Evolutionary conservation across 2,329 filamentous ascomycete genomes (phyloP), one percentile per base, ranked within the genome.

Genomic region (Paracoccidioides brasiliensis): DNA sequence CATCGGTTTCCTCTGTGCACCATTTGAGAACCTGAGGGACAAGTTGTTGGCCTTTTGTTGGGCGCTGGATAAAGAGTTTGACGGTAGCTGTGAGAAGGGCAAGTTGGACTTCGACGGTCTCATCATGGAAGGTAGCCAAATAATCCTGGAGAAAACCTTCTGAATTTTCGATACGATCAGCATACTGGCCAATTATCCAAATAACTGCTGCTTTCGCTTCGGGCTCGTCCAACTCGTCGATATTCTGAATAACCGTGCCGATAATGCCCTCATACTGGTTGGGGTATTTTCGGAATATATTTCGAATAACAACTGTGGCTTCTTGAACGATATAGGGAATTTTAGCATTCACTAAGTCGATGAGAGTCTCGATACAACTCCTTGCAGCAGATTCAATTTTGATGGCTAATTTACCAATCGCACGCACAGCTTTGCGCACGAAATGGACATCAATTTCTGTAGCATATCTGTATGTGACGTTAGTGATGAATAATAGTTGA

Each of bases 241-340:
- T 81, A 64, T 98, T 91, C 69, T 96, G 90, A 72, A 94, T 97
- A 0, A 98, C 79, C 0, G 90, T 94, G 52, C 88, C 85, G 66
- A 98, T 98, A 70, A 98, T 97, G 58, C 87, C 91, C 72, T 98
- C 93, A 72, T 98, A 98, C 69, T 96, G 89, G 69, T 98, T 96
- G 7, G 93, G 93, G 66, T 98, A 98, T 74, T 97, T 97, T 63
- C 93, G 85, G 80, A 98, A 98, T 66, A 98, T 98, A 70, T 98
- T 98, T 62, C 90, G 86, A 67, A 98, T 98, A 32, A 98, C 93
- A 4, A 98, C 93, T 0, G 93, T 98, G 14, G 93, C 93, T 76
- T 98, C 93, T 72, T 98, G 93, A 0, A 98, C 93, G 62, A 98
- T 98, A 67, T 98, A 98, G 0, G 90, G 94, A 55, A 98, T 85